phyloP scores from a whole-genome alignment of 345 rosid species.

The Eucalyptus cloeziana region DNA sequence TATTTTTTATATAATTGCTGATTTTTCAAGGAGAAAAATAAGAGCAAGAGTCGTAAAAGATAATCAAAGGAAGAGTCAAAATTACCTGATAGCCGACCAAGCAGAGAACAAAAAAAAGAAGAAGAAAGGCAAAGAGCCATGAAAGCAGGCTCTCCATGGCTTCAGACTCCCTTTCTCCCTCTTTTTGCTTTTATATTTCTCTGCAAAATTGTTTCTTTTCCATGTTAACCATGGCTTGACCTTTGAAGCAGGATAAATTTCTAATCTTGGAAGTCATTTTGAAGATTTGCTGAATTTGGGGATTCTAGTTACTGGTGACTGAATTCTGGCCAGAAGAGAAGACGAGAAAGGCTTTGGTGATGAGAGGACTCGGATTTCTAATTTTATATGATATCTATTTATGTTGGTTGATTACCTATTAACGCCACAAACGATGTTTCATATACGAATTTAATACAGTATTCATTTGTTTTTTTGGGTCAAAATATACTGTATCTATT shows the following conservation, averaged over 20 bases:
- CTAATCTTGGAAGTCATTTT: not conserved
- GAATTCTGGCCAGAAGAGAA: not conserved
- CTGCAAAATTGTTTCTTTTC: not conserved
- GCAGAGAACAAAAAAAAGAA: slow-evolving; percentile 8
- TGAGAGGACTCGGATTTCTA: not conserved
- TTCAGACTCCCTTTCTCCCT: not conserved
- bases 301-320: not conserved
- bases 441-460: not conserved
- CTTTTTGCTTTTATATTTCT: not conserved
- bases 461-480: not conserved
- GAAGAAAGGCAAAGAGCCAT: slow-evolving; percentile 15
- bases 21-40: not conserved
- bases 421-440: not conserved
- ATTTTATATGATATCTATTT: not conserved
- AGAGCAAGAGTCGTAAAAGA: not conserved
- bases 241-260: not conserved
- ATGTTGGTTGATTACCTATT: not conserved
- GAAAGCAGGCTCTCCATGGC: slow-evolving; percentile 10
- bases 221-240: not conserved
- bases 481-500: not conserved
- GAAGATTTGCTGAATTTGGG: not conserved
- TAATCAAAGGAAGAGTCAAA: not conserved
- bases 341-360: not conserved
- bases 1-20: not conserved
- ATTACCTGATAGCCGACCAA: slow-evolving; percentile 13